These are phyloP conservation scores for Neocucurbitaria cava DNA, from an alignment of 2,329 filamentous ascomycete species.

Conservation along the genomic window DNA sequence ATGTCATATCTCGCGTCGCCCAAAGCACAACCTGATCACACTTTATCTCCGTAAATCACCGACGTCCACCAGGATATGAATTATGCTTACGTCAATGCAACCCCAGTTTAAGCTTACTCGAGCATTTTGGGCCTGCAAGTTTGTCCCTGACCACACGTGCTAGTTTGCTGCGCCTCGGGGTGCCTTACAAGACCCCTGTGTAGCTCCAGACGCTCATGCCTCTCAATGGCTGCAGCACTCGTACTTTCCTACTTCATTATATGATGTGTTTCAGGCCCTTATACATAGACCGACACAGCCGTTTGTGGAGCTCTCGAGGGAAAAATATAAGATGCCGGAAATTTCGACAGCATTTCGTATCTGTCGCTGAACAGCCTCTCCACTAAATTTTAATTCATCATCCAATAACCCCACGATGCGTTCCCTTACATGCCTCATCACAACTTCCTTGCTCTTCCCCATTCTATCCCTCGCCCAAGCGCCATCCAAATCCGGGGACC, in stretches of 20 bases:
- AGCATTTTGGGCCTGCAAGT: neutral
- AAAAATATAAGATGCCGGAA: neutral
- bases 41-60: neutral
- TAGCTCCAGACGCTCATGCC: neutral
- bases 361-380: neutral
- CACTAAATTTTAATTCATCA: neutral
- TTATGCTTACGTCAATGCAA: neutral
- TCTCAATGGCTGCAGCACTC: neutral
- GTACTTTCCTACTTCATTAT: neutral
- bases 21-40: neutral
- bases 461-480: slow-evolving; percentile 2
- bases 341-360: neutral
- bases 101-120: neutral
- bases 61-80: neutral
- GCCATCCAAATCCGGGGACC: slow-evolving; percentile 17
- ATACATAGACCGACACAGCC: neutral
- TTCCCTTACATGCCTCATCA: neutral
- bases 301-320: neutral
- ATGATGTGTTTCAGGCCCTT: neutral
- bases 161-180: neutral
- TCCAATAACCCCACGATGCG: neutral
- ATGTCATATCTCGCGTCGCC: too few relatives aligned
- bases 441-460: neutral
- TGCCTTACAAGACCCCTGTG: neutral
- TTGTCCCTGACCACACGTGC: neutral